Conservation (phyloP, 2,329 filamentous ascomycete genomes). For the Aspergillus aculeatinus region DNA sequence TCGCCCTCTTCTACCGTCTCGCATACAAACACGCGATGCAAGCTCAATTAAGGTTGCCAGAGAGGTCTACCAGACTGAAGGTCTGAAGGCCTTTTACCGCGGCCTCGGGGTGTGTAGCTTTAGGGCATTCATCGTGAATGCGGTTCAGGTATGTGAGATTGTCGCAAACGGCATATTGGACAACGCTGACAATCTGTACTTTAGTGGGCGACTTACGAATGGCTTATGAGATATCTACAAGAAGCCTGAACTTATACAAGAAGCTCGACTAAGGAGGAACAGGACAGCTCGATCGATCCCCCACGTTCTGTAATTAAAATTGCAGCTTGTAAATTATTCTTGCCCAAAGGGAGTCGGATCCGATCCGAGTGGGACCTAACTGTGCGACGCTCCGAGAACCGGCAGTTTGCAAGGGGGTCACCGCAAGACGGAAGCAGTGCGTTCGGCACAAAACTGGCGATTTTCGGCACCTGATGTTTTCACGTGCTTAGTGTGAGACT, state of each 20-base stretch:
- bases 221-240: constrained; percentile 63
- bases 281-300: background rate
- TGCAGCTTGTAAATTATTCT: constrained; percentile 33
- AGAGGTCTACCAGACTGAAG: constrained; percentile 64
- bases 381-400: constrained; percentile 27
- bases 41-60: constrained; percentile 64
- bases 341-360: constrained; percentile 19
- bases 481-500: constrained; percentile 18
- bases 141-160: constrained; percentile 59
- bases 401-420: constrained; percentile 24
- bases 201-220: constrained; percentile 88
- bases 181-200: constrained; percentile 12
- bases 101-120: constrained; percentile 78
- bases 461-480: constrained; percentile 29
- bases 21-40: constrained; percentile 30
- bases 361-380: constrained; percentile 18
- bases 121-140: constrained; percentile 88
- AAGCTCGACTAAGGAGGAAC: constrained; percentile 7
- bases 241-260: constrained; percentile 18
- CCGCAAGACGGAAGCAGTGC: constrained; percentile 31
- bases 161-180: background rate
- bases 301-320: constrained; percentile 13
- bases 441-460: constrained; percentile 24
- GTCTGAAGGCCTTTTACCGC: constrained; percentile 65
- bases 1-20: constrained; percentile 23